A percentile compares a stretch with the other conserved stretches of the same genome.
These are phyloP conservation scores for Backusella luteola DNA, from an alignment of 192 early-diverging fungal species.

Conservation along the genomic window DNA sequence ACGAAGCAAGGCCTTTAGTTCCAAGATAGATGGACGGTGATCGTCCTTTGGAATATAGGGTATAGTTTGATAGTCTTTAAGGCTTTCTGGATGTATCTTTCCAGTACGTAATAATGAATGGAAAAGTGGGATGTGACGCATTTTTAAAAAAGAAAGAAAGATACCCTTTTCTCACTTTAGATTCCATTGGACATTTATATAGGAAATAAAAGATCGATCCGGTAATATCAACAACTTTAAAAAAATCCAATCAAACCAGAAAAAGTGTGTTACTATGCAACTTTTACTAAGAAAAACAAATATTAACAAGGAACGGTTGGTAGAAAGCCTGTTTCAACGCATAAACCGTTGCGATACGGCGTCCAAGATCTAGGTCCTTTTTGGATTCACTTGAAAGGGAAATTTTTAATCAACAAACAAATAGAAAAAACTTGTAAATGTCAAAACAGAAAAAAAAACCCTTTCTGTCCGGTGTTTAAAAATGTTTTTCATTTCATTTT, in stretches of 20 bases:
- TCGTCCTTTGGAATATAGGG: background rate
- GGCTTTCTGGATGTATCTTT: background rate
- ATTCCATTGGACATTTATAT: background rate
- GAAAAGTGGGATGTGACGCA: background rate
- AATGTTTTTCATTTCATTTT: background rate
- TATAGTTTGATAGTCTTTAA: background rate
- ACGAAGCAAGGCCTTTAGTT: background rate
- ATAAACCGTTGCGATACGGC: background rate
- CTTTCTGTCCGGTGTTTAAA: background rate
- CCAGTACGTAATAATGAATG: background rate
- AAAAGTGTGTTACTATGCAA: background rate
- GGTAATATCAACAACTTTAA: background rate
- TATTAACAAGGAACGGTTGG: background rate
- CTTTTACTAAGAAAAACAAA: background rate
- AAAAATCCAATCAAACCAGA: background rate
- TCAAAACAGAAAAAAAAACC: background rate
- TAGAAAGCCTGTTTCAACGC: background rate
- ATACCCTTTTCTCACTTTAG: background rate
- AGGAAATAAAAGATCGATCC: background rate
- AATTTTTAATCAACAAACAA: conserved; percentile 2
- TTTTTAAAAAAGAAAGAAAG: background rate
- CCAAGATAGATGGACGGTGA: background rate
- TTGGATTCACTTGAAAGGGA: background rate
- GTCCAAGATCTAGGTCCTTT: background rate
- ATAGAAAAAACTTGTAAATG: background rate